These are phyloP conservation scores for Candida suzukii DNA, from an alignment of 805 yeast genomes.

Conservation along the genomic window DNA sequence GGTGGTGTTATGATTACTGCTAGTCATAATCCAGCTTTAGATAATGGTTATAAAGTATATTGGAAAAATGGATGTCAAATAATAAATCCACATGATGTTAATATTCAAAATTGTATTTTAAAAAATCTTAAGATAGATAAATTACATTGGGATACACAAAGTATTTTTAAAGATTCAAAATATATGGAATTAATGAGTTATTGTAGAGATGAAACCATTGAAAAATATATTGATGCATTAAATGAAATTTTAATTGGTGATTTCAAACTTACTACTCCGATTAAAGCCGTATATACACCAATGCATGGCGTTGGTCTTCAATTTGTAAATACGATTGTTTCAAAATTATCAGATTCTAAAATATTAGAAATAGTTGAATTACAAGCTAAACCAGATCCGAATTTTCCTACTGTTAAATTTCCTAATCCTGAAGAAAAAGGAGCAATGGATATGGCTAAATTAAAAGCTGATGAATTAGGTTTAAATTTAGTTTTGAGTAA, in stretches of 20 bases:
- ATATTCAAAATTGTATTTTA: slow-evolving; percentile 60
- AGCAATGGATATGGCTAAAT: slow-evolving; percentile 69
- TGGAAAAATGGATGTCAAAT: slow-evolving; percentile 94
- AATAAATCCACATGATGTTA: slow-evolving; percentile 81
- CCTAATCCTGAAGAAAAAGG: slow-evolving; percentile 97
- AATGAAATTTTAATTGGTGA: slow-evolving; percentile 27
- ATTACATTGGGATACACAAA: slow-evolving; percentile 23
- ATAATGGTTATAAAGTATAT: slow-evolving; percentile 93
- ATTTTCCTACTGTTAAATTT: slow-evolving; percentile 75
- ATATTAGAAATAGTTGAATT: slow-evolving; percentile 40
- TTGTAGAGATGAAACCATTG: slow-evolving; percentile 35
- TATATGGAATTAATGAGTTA: slow-evolving; percentile 23
- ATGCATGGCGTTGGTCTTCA: slow-evolving; percentile 92
- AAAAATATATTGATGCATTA: slow-evolving; percentile 33
- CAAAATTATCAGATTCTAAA: slow-evolving; percentile 27
- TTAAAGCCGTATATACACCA: slow-evolving; percentile 77
- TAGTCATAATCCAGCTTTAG: slow-evolving; percentile 77
- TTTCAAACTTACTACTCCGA: slow-evolving; percentile 14
- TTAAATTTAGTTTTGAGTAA: slow-evolving; percentile 68
- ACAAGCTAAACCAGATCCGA: slow-evolving; percentile 77
- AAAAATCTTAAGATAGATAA: slow-evolving; percentile 48
- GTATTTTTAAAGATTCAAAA: slow-evolving; percentile 11
- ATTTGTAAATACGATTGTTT: slow-evolving; percentile 38
- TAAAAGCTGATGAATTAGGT: slow-evolving; percentile 43
- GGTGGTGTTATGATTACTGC: slow-evolving; percentile 94